Base-by-base conservation (phyloP, 1,284 basidiomycete species). In the Vanrija sp. region DNA sequence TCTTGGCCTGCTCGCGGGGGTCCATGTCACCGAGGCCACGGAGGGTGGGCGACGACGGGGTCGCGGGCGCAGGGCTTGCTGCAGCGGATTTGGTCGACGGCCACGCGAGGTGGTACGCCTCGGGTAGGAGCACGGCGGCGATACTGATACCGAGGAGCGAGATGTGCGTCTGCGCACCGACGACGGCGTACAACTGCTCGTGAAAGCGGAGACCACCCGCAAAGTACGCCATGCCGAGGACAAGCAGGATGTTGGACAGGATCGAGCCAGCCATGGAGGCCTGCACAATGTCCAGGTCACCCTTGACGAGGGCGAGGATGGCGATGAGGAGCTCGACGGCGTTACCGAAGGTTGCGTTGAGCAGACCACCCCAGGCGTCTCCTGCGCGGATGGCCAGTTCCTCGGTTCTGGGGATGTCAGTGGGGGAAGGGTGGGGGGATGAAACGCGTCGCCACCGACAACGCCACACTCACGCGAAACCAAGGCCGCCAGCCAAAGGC, bases 251-350 rank as follows among this genome's bases (percentile, higher is more conserved):
- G 66, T 87, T 87, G 61, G 83, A 84, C 18, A 86, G 70, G 52
- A 86, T 80, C 42, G 81, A 82, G 34, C 85, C 85, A 29, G 85
- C 79, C 65, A 85, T 79, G 34, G 79, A 80, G 72, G 89, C 74
- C 76, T 94, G 91, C 0, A 94, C 91, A 51, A 95, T 83, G 43
- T 80, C 80, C 23, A 95, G 77, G 74, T 94, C 81, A 63, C 91
- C 92, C 73, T 93, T 85, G 6, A 80, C 72, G 18, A 94, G 79
- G 0, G 90, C 89, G 46, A 91, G 85, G 57, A 94, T 91, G 83
- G 91, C 72, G 48, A 67, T 68, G 34, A 66, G 57, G 66, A 84
- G 78, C 65, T 83, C 82, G 38, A 83, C 79, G 29, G 81, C 74
- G 65, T 73, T 73, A 49, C 65, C 72, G 46, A 80, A 78, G 0